phyloP scores from a whole-genome alignment of 768 basidiomycete species.

The Gelatoporia subvermispora region DNA sequence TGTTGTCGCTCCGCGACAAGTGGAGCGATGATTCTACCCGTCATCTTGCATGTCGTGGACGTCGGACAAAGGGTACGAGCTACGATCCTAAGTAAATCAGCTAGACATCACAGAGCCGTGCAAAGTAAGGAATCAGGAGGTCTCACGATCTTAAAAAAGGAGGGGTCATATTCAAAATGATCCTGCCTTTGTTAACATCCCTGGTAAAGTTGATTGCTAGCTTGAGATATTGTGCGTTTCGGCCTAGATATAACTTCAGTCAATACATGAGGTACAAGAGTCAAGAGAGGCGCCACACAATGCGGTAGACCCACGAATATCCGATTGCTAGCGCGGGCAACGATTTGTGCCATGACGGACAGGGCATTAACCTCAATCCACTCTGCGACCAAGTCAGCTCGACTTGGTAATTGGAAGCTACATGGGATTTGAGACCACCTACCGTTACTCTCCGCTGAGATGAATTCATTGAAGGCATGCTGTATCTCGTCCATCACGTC shows the following conservation, averaged over 20 bases:
- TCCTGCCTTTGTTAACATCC: constrained; percentile 11
- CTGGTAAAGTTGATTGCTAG: constrained; percentile 12
- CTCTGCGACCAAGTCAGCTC: background rate
- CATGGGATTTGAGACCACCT: background rate
- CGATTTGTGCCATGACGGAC: constrained; percentile 9
- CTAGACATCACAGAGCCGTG: background rate
- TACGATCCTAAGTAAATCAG: background rate
- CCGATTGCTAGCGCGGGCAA: constrained; percentile 14
- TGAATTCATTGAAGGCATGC: background rate
- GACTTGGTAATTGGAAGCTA: too few relatives aligned
- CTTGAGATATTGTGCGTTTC: constrained; percentile 6
- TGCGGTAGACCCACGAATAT: constrained; percentile 13
- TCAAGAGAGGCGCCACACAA: constrained; percentile 1
- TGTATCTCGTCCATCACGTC: constrained; percentile 20
- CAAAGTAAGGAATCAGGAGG: background rate
- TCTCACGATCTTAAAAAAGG: constrained; percentile 12
- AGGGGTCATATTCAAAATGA: constrained; percentile 12
- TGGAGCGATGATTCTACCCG: constrained; percentile 10
- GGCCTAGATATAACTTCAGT: constrained; percentile 4
- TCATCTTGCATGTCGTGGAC: constrained; percentile 2
- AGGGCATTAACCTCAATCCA: constrained; percentile 4
- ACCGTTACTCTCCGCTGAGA: background rate
- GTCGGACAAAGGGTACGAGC: constrained; percentile 1
- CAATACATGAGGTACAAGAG: background rate
- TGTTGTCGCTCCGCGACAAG: constrained; percentile 10